Base-by-base conservation (phyloP, 1,284 basidiomycete genomes). In the Malassezia nana region DNA sequence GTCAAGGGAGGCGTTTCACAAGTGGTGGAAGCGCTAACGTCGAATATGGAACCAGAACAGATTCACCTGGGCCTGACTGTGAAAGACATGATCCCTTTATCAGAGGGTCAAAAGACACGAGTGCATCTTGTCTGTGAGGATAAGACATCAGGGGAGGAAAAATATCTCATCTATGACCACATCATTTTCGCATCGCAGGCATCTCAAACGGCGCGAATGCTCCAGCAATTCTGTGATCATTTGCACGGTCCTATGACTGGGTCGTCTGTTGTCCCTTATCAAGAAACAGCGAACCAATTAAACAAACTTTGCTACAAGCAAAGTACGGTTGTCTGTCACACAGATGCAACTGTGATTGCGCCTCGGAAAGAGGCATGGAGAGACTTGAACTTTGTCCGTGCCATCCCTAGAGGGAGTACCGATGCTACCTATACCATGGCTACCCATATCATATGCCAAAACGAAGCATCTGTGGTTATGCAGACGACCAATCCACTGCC, bases 401-500 rank as follows among this genome's bases (percentile, higher is more conserved):
- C 51, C n/a, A 20, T 18, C 12, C 13, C 16, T 22, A 10, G 8
- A 29, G n/a, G n/a, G 16, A 10, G 4, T 1, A 6, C 5, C 12
- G 24, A 51, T 29, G 20, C 39, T 13, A 13, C 39, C 8, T 57
- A 50, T n/a, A 66, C 69, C 1, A 71, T 69, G 65, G 67, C 68
- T 6, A 69, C 63, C 1, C 68, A 72, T 42, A 30, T 70, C 6
- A 46, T 69, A 24, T 47, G 31, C 26, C 43, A 33, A 15, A 2
- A 3, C 7, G 30, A 29, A 6, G 45, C 5, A 0, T 13, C 13
- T 10, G 45, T 46, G 10, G 16, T 72, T 9, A 57, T 71, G 52
- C 69, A 72, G 33, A 69, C 69, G 10, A 72, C 69, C 3, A 72
- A 72, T 42, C 67, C 69, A 5, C 52, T 63, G 8, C 26, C 55